Base-by-base conservation (phyloP, 2,329 filamentous ascomycete genomes). In the Fusarium buxicola region DNA sequence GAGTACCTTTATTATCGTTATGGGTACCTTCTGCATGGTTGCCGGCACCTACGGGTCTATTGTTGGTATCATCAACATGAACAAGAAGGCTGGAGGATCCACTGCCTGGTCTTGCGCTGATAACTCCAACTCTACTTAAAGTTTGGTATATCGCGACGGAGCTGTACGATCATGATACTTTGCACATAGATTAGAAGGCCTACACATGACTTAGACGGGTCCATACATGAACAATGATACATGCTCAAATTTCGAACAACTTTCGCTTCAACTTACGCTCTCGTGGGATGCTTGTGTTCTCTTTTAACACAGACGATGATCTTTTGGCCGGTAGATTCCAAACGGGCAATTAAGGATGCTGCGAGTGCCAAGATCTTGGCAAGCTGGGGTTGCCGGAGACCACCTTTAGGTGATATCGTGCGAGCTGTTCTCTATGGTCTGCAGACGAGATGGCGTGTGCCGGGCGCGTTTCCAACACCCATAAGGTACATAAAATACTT, bases 11-110 rank as follows among this genome's bases (percentile, higher is more conserved):
- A 18, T 65, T 10, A 47, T 65, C 2, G 10, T 46, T 8, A 39
- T 40, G 10, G 61, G 61, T n/a, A 65, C 57, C 4, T 24, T 65
- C 4, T 46, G 56, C 12, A 62, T 65, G 57, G 12, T 65, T 25
- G 36, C 48, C 3, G 61, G 61, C 1, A 65, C 52, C 5, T 65
- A 61, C 16, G 61, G 61, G 18, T 65, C 61, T 15, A 25, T 62
- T 7, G 30, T 62, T 7, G 35, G 38, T 4, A 61, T 65, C 4
- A 38, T 28, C 9, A 7, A 35, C 7, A 35, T 51, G 4, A 31
- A 36, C 30, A 38, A 35, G 44, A 6, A 7, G 7, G n/a, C 12
- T 9, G 15, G 15, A 18, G 47, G 60, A 3, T 6, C 15, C 1
- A 7, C 51, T 11, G 35, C 51, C 15, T 64, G 61, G 61, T 46